Evolutionary conservation across 1,139 yeast species (phyloP), one percentile per base, ranked within the genome.

Genomic region (Taiozyma onychis): DNA sequence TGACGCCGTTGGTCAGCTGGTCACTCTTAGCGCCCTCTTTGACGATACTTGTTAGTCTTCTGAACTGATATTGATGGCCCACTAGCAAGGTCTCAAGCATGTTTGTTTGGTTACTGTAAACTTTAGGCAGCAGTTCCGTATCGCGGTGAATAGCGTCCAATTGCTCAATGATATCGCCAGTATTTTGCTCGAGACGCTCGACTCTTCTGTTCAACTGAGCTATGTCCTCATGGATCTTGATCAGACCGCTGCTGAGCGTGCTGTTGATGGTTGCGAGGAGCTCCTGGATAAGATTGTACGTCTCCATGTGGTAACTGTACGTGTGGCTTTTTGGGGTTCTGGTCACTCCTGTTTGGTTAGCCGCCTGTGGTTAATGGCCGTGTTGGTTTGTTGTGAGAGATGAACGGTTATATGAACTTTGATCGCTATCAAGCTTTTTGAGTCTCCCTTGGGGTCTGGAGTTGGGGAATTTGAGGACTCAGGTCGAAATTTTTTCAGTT

Each of bases 251-350:
- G 49, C 53, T 57, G 28, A 58, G 28, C 24, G 51, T 47, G 49
- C 50, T 57, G 48, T 48, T 55, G 44, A 61, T 51, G 22, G 43
- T 46, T 11, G 54, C 54, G 22, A 61, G 42, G 47, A 58, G 64
- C 39, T 61, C 61, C 48, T 59, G 64, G 8, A 61, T 48, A 45
- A 52, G 13, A 35, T 53, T 57, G 50, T 57, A 58, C 2, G 61
- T 54, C 21, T 60, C 62, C 64, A 60, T 58, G n/a, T 6, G 18
- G 18, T 7, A 30, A 8, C 34, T 30, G 34, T 30, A 18, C 16
- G 18, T n/a, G 14, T 32, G 18, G 3, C 18, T 6, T n/a, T 32
- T 32, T 8, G 6, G n/a, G 34, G 34, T 30, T 13, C 34, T 30
- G 34, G 34, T 14, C 8, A 5, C 7, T 32, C 14, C 16, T 32